Conservation (phyloP, 1,284 basidiomycete genomes). For the Cystobasidium slooffiae region DNA sequence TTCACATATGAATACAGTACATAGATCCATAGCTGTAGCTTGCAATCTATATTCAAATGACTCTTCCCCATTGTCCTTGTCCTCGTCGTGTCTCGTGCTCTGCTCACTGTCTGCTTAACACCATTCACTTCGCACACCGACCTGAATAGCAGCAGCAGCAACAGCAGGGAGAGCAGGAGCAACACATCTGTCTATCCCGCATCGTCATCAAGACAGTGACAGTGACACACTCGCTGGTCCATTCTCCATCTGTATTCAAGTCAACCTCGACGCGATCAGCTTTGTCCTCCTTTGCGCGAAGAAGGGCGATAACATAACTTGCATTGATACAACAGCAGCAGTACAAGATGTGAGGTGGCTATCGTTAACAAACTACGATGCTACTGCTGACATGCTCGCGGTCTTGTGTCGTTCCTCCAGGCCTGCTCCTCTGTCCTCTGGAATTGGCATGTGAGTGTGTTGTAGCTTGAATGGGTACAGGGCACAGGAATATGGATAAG, state of each 20-base stretch:
- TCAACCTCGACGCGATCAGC: no score
- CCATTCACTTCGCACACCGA: no score
- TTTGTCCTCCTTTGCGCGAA: background rate
- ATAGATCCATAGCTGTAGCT: no score
- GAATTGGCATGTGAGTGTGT: slow-evolving; percentile 36
- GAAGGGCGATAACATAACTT: background rate
- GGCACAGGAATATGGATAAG: background rate
- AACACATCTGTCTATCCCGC: background rate
- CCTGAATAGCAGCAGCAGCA: background rate
- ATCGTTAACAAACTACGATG: background rate
- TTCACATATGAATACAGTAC: no score
- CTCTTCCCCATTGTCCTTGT: no score
- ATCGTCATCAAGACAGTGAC: background rate
- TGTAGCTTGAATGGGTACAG: background rate
- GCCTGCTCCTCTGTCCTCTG: slow-evolving; percentile 35
- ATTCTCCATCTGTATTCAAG: no score
- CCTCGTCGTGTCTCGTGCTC: background rate
- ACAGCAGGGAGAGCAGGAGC: background rate
- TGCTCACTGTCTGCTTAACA: background rate
- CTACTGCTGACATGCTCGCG: slow-evolving; percentile 3
- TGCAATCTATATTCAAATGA: no score
- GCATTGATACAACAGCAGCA: background rate
- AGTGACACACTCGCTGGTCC: background rate
- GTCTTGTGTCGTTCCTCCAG: background rate
- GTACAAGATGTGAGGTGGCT: slow-evolving; percentile 12